These are phyloP conservation scores for Yamadazyma membranifaciens DNA, from an alignment of 1,139 yeast species.

Conservation along the genomic window DNA sequence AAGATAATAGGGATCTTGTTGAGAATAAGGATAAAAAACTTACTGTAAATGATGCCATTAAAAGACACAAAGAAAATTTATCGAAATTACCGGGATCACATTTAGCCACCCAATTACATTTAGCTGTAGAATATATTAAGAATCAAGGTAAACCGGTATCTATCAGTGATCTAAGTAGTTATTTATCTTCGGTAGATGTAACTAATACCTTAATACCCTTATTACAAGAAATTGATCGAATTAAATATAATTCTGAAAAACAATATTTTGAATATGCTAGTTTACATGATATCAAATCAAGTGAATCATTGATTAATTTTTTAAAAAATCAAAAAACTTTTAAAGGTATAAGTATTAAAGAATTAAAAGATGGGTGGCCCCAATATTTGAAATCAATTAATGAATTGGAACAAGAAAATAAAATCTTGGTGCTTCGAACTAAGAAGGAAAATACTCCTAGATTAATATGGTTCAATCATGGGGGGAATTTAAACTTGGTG, in stretches of 20 bases:
- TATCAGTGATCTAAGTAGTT: slow-evolving; percentile 57
- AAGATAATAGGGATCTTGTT: not conserved
- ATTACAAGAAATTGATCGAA: slow-evolving; percentile 72
- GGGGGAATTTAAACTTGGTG: slow-evolving; percentile 70
- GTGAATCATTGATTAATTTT: slow-evolving; percentile 71
- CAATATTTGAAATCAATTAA: slow-evolving; percentile 81
- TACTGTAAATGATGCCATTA: slow-evolving; percentile 33
- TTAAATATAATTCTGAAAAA: slow-evolving; percentile 56
- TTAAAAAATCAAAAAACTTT: slow-evolving; percentile 82
- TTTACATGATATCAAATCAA: slow-evolving; percentile 79
- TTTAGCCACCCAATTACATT: slow-evolving; percentile 73
- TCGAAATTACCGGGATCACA: slow-evolving; percentile 52
- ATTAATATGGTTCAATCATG: slow-evolving; percentile 84
- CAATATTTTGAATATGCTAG: slow-evolving; percentile 84
- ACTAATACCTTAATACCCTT: slow-evolving; percentile 60
- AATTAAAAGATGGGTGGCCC: slow-evolving; percentile 94
- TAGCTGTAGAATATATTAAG: slow-evolving; percentile 85
- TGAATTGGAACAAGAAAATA: slow-evolving; percentile 71
- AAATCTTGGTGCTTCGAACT: slow-evolving; percentile 79
- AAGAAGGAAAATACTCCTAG: slow-evolving; percentile 92
- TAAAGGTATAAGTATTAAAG: slow-evolving; percentile 85
- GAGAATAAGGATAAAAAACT: slow-evolving; percentile 4
- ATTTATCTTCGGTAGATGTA: slow-evolving; percentile 50
- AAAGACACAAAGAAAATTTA: slow-evolving; percentile 30
- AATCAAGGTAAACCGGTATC: slow-evolving; percentile 67